Evolutionary conservation across 805 yeast genomes (phyloP), one percentile per base, ranked within the genome.

Genomic region (Saturnispora kantuleensis): DNA sequence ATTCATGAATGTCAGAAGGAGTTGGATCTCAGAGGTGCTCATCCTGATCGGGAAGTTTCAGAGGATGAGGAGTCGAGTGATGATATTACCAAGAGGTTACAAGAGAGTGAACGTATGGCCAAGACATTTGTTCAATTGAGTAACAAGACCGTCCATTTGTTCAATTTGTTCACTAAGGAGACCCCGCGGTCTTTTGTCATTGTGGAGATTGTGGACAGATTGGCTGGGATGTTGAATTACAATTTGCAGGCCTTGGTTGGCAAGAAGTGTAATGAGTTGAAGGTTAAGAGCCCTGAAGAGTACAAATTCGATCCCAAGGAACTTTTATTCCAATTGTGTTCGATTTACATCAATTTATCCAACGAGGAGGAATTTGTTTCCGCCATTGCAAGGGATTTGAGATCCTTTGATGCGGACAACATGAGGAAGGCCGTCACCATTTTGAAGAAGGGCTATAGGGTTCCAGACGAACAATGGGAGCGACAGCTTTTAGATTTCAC

Each of bases 151-250:
- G 79, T 89, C 64, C 74, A 73, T 36, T 67, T 93, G 50, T 82
- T 93, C 56, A 80, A 77, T 51, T 65, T 88, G 39, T 93, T 89
- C 59, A 87, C 97, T 0, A 70, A 76, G 47, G 90, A 90, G 50
- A 85, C 86, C 9, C 96, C 97, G 8, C 70, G 68, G 42, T 90
- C 95, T 0, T 93, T 93, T 64, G 77, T 79, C 4, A 82, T 86
- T 36, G 78, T 85, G 2, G 98, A 93, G 63, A 80, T 93, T 56
- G 96, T 90, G 35, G 96, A 88, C 55, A 74, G 98, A 62, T 69
- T 93, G 50, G 95, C 98, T 0, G 88, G 95, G 38, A 93, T 93
- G 99, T 69, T 93, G 59, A 84, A 93, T 65, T 90, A 89, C 64
- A 93, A 93, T 59, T 68, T 93, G 49, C 84, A 79, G 41, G 87